A percentile compares a stretch with the other conserved stretches of the same genome.
Evolutionary conservation across 2,329 filamentous ascomycete genomes (phyloP).

Genomic region (Monilinia aucupariae): DNA sequence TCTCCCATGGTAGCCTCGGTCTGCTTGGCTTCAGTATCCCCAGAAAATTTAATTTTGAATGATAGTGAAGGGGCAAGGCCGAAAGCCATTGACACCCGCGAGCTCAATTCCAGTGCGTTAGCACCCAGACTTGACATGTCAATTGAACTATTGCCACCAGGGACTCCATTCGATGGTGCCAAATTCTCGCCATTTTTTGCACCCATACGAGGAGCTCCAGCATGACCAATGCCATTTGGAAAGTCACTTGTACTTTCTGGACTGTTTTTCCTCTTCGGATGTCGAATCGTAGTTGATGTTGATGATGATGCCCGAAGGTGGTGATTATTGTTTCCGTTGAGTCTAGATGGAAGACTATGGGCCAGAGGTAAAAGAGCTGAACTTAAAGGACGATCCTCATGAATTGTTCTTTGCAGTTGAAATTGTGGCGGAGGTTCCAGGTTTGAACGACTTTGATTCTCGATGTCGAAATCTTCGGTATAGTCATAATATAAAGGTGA

Average conservation of each 20-base stretch:
- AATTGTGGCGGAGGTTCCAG: conserved; percentile 29
- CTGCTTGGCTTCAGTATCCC: neutral
- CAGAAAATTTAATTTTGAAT: conserved; percentile 19
- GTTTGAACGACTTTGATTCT: conserved; percentile 21
- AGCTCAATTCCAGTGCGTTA: conserved; percentile 27
- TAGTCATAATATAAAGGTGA: conserved; percentile 36
- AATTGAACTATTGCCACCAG: conserved; percentile 17
- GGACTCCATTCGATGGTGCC: neutral
- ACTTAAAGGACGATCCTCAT: conserved; percentile 30
- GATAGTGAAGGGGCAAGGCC: conserved; percentile 21
- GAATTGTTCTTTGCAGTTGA: conserved; percentile 31
- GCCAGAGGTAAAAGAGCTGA: conserved; percentile 18
- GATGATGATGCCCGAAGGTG: conserved; percentile 23
- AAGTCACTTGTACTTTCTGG: neutral
- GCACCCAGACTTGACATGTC: conserved; percentile 23
- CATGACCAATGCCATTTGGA: neutral
- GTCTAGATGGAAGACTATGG: conserved; percentile 6
- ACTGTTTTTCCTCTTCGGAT: conserved; percentile 7
- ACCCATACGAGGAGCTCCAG: neutral
- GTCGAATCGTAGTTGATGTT: conserved; percentile 17
- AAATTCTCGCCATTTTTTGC: neutral
- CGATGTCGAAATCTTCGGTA: conserved; percentile 35
- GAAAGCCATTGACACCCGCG: conserved; percentile 29
- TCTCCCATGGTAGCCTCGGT: neutral
- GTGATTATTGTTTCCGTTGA: conserved; percentile 12